Base-by-base conservation (phyloP, 2,329 filamentous ascomycete genomes). In the Epichloe sylvatica region DNA sequence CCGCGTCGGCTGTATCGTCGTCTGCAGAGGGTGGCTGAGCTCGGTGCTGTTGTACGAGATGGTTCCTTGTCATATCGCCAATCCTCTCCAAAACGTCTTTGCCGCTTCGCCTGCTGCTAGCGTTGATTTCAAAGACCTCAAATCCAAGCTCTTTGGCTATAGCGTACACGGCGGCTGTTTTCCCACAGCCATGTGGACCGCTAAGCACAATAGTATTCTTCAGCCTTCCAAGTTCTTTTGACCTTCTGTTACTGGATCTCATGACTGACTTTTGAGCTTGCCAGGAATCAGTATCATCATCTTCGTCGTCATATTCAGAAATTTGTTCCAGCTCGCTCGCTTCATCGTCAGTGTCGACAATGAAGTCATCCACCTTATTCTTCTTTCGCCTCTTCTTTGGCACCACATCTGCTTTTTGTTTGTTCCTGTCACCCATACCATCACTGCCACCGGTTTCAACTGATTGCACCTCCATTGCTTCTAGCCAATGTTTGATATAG, bases 41-140 rank as follows among this genome's bases (percentile, higher is more conserved):
- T 17, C 59, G 70, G 51, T 71, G 70, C 45, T 70, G 72, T 49
- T 74, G 73, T 19, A 98, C 91, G 2, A 95, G 75, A 65, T 98
- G 92, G 59, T 98, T 97, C 53, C 83, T 83, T 4, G 89, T 92
- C 91, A 98, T 97, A 65, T 98, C 89, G 39, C 92, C 94, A 42
- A 98, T 87, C 57, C 79, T 86, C 59, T 98, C 92, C 35, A 94
- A 64, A 45, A 98, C 81, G 59, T 98, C 92, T 63, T 84, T 92
- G 34, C 90, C 91, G 60, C 80, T 94, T 53, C 92, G 77, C 46
- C 90, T 81, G 56, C 80, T 87, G 52, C 87, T 80, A 0, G 91
- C 71, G 59, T 94, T 94, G 61, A 98, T 89, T 65, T 98, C 92
- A 56, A 98, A 98, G 1, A 98, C 78, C 59, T 95, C 90, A 60